phyloP scores from a whole-genome alignment of 192 early-diverging fungal genomes.

The Rhizophagus clarus region DNA sequence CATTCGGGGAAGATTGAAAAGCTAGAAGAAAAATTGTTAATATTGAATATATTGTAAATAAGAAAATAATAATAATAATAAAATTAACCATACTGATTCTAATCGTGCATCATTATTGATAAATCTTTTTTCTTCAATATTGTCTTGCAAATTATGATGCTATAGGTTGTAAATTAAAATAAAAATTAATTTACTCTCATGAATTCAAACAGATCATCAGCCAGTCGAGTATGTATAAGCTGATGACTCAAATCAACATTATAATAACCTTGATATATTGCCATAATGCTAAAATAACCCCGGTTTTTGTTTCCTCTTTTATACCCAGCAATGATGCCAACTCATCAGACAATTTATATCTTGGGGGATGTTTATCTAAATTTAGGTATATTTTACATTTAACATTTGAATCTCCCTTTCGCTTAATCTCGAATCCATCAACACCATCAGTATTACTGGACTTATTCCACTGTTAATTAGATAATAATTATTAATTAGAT shows the following conservation, averaged over 20 bases:
- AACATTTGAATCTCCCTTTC: slow-evolving; percentile 85
- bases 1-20: slow-evolving; percentile 69
- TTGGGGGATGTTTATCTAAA: slow-evolving; percentile 77
- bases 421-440: slow-evolving; percentile 94
- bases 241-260: neutral
- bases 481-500: neutral
- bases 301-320: slow-evolving; percentile 68
- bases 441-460: slow-evolving; percentile 50
- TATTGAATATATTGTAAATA: neutral
- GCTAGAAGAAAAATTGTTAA: slow-evolving; percentile 38
- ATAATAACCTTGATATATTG: slow-evolving; percentile 87
- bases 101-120: slow-evolving; percentile 84
- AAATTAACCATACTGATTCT: slow-evolving; percentile 51
- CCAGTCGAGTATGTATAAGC: too few species aligned
- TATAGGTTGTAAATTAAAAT: slow-evolving; percentile 29
- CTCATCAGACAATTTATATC: slow-evolving; percentile 75
- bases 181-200: neutral
- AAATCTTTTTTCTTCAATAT: slow-evolving; percentile 77
- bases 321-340: slow-evolving; percentile 80
- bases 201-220: neutral
- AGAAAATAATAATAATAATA: slow-evolving; percentile 3
- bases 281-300: slow-evolving; percentile 88
- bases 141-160: slow-evolving; percentile 86
- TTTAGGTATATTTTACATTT: slow-evolving; percentile 78
- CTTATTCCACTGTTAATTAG: slow-evolving; percentile 59